These are phyloP conservation scores for Eremochloa ophiuroides DNA, from an alignment of 176 grass and related monocot species.

Conservation along the genomic window DNA sequence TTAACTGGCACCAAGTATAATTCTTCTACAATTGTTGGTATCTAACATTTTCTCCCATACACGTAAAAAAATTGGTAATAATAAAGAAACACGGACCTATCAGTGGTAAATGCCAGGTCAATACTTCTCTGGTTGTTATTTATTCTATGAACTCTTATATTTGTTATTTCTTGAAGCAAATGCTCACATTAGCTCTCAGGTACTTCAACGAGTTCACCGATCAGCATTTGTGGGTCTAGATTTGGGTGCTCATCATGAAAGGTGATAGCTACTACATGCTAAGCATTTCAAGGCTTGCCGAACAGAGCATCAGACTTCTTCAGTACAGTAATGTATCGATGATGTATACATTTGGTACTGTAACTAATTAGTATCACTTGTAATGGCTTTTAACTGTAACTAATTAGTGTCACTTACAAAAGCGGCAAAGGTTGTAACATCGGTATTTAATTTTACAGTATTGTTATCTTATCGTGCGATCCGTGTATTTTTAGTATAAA, in stretches of 20 bases:
- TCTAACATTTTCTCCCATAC: not conserved
- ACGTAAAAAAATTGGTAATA: constrained; percentile 32
- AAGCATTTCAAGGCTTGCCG: constrained; percentile 75
- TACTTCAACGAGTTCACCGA: constrained; percentile 60
- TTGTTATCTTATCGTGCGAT: no score
- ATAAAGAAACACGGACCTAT: constrained; percentile 10
- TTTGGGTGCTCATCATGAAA: constrained; percentile 82
- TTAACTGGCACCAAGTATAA: not conserved
- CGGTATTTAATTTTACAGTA: no score
- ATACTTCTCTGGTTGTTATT: constrained; percentile 26
- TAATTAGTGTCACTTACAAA: no score
- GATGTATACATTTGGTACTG: no score
- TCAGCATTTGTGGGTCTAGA: constrained; percentile 61
- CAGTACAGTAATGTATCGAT: constrained; percentile 80
- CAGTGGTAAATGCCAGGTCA: constrained; percentile 23
- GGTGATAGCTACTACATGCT: constrained; percentile 67
- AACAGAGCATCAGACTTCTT: constrained; percentile 57
- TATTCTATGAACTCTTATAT: constrained; percentile 21
- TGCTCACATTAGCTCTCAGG: constrained; percentile 52
- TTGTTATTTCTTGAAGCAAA: constrained; percentile 64
- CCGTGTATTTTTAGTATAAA: no score
- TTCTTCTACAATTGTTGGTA: not conserved
- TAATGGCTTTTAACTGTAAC: no score
- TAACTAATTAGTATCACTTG: not conserved
- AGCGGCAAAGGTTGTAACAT: no score